Base-by-base conservation (phyloP, 306 rosid species). In the Morella rubra region DNA sequence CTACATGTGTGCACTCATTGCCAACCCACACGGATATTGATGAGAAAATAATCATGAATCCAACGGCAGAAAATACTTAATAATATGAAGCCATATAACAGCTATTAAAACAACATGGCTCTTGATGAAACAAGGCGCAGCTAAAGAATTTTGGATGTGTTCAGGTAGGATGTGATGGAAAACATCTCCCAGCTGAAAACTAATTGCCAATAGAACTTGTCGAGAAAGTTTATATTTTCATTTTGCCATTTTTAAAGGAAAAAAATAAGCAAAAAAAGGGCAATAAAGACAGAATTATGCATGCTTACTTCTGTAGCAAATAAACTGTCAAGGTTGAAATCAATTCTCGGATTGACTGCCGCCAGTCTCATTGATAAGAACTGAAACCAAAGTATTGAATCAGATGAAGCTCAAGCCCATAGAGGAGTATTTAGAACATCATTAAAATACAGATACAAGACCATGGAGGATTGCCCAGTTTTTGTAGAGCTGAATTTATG, bases 281-380 rank as follows among this genome's bases (percentile, higher is more conserved):
- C 27, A 50, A 73, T 70, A 18, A 75, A 56, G 37, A 32, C 3
- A 32, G 42, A 50, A 70, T 42, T 65, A 84, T 41, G 50, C 22
- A 66, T 19, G 46, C 98, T 83, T 85, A 95, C 98, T 79, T 92
- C 98, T 44, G 89, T 77, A 70, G 88, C 87, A 86, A 90, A 67
- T 82, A 95, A 44, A 80, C 83, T 84, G 77, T 95, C 96, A 42
- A 95, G 90, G 86, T 84, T 88, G 86, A 87, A 89, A 81, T 92
- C 97, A 80, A 92, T 83, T 83, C 92, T 83, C 52, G 98, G 98
- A 82, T 90, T 89, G 65, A 89, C 97, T 76, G 97, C 84, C 7
- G 97, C 98, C 50, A 95, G 91, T 81, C 93, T 92, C 97, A 92
- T 95, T 65, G 98, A 95, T 82, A 95, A 89, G 80, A 92, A 69